These are phyloP conservation scores for Aspergillus sp. DNA, from an alignment of 2,329 filamentous ascomycete genomes.

Conservation along the genomic window DNA sequence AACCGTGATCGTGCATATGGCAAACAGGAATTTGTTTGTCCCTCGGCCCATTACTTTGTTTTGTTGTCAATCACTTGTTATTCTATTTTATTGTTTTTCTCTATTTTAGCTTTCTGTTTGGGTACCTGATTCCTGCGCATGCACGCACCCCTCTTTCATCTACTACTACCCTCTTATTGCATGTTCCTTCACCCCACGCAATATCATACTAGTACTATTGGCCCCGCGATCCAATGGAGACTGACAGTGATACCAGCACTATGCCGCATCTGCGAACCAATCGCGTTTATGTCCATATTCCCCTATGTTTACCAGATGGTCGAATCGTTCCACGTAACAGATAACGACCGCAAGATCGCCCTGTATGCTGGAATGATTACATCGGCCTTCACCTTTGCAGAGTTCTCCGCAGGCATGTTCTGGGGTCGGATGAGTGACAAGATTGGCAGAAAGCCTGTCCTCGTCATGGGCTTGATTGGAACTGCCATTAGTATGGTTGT, in stretches of 20 bases:
- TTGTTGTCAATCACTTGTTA: neutral
- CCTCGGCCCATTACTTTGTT: neutral
- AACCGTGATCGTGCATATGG: neutral
- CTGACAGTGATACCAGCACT: conserved; percentile 60
- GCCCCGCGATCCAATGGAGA: conserved; percentile 2
- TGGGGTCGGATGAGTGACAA: conserved; percentile 93
- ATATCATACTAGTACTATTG: neutral
- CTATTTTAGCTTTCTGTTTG: neutral
- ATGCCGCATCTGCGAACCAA: conserved; percentile 95
- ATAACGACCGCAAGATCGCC: conserved; percentile 76
- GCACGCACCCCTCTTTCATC: neutral
- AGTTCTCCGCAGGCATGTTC: conserved; percentile 87
- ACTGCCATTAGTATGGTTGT: conserved; percentile 90
- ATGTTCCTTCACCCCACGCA: neutral
- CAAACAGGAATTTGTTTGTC: conserved; percentile 8
- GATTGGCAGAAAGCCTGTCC: conserved; percentile 87
- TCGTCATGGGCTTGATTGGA: conserved; percentile 84
- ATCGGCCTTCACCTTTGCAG: conserved; percentile 91
- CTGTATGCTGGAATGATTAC: conserved; percentile 96
- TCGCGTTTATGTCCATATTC: conserved; percentile 99
- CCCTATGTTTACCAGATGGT: conserved; percentile 99
- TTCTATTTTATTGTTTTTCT: neutral
- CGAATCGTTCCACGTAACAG: conserved; percentile 81
- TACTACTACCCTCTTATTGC: neutral
- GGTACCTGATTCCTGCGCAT: too few relatives aligned